Evolutionary conservation across 805 yeast genomes (phyloP), one percentile per base, ranked within the genome.

Genomic region (Schwanniomyces polymorphus): DNA sequence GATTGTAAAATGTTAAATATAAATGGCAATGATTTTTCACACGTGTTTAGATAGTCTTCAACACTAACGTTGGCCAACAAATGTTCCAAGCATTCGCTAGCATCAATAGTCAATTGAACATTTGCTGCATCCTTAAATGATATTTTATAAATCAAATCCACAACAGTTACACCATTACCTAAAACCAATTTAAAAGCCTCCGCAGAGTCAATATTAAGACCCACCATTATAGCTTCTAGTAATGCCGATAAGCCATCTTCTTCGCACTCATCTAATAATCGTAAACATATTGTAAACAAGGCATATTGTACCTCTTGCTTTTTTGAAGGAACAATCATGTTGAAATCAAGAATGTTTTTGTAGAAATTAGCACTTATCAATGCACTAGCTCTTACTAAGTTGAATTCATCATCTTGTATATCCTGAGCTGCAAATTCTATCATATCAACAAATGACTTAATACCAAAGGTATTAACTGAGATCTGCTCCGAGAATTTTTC

Each of bases 231-330:
- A 0, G 86, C 78, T 60, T 91, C 97, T 10, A 88, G 75, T 37
- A 91, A 64, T 41, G 86, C 74, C 1, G 91, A 80, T 29, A 87
- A 82, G 0, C 96, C 79, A 57, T 91, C 98, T 40, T 89, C 97
- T 39, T 83, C 87, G 0, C 94, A 79, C 1, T 81, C 85, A 1
- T 75, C 78, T 3, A 78, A 59, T 8, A 92, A 63, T 2, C 75
- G 61, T 2, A 62, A 57, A 9, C 84, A 74, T 0, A 80, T 51
- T 1, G 57, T 53, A 52, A 74, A 60, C n/a, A 72, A 57, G 8
- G 65, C 61, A 1, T 66, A 55, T 56, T 78, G 78, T 4, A 58
- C 41, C 1, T 54, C 51, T 14, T 51, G 43, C 17, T 50, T 54
- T 3, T 49, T 43, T 3, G 41, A 25, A 2, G 14, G 39, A 17